Base-by-base conservation (phyloP, 2,329 filamentous ascomycete genomes). In the Penicillium digitatum region DNA sequence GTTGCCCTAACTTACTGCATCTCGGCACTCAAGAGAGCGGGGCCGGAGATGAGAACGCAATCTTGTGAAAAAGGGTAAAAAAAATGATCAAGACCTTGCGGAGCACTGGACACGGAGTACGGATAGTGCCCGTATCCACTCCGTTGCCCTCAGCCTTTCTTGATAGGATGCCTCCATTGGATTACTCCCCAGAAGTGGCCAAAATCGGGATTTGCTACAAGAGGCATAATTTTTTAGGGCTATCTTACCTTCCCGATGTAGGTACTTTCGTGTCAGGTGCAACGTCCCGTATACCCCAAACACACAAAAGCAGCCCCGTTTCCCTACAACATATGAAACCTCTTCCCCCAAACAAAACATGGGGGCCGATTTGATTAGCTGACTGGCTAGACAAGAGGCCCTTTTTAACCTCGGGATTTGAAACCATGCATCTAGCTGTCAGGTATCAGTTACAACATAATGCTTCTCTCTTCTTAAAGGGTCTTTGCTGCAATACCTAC, bases 401-500 rank as follows among this genome's bases (percentile, higher is more conserved):
- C 24, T 6, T 6, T 37, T 38, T 29, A 18, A 7, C 9, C 32
- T n/a, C n/a, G 14, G 7, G 31, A 3, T 32, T 18, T 34, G 29
- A 22, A 14, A n/a, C 4, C 22, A 34, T 24, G 27, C 26, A 44
- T 20, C 6, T 6, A 26, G 24, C 6, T 6, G 3, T 26, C 24
- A 26, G 6, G n/a, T 16, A 32, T 24, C 29, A 29, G 10, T 22
- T 31, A 14, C 18, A 7, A 29, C 22, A n/a, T n/a, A n/a, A n/a
- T n/a, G n/a, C n/a, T n/a, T n/a, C 11, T 24, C 27, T 9, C 18
- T 27, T 32, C 12, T 16, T 43, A 10, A 50, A 34, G 34, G 4
- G 48, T 56, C 14, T 56, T 18, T 4, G 44, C 60, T 2, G 43
- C 47, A 9, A 60, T 56, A 10, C 61, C 44, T 3, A 46, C 47